These are phyloP conservation scores for Aphanocladium album DNA, from an alignment of 2,329 filamentous ascomycete species.

Conservation along the genomic window DNA sequence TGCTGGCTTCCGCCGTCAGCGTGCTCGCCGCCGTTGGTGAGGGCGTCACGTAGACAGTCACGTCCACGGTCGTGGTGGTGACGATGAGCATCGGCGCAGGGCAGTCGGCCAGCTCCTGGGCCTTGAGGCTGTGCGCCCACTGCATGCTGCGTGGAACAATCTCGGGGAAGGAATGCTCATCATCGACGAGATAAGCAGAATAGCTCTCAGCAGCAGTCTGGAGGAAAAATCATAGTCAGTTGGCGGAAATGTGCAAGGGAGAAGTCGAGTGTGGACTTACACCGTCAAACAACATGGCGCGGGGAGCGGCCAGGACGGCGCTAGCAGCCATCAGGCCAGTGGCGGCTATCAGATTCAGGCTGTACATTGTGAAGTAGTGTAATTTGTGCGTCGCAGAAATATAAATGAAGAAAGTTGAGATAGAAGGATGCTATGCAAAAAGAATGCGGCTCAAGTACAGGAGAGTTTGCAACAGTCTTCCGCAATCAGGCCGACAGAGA, in stretches of 20 bases:
- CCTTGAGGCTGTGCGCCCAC: background rate
- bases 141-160: background rate
- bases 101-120: background rate
- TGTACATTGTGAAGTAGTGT: background rate
- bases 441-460: background rate
- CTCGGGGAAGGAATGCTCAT: background rate
- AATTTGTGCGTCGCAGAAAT: background rate
- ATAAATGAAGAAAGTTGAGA: background rate
- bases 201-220: background rate
- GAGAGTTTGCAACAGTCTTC: background rate
- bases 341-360: background rate
- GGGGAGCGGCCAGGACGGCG: constrained; percentile 1
- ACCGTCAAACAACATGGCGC: background rate
- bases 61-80: constrained; percentile 6
- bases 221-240: background rate
- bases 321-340: background rate
- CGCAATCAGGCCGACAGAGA: background rate
- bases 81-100: background rate
- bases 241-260: background rate
- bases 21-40: background rate
- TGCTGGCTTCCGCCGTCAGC: no score
- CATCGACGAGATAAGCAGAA: background rate
- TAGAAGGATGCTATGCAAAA: background rate
- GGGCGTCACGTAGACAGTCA: constrained; percentile 11
- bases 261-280: background rate